These are phyloP conservation scores for Vickermania spadyakhi DNA, from an alignment of 208 protist genomes.

Conservation along the genomic window DNA sequence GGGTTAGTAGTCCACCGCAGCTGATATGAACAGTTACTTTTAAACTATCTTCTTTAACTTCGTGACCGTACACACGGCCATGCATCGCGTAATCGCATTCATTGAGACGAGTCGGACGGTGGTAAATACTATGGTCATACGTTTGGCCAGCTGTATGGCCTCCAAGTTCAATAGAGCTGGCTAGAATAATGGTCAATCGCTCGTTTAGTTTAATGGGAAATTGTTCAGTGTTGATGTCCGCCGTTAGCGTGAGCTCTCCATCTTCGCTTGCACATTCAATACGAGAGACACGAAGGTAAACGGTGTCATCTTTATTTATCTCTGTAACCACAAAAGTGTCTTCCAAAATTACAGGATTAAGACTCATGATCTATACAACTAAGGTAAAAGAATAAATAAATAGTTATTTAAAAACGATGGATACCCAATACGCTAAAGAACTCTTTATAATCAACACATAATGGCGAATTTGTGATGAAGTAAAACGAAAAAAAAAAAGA, in stretches of 20 bases:
- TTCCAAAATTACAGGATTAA: constrained; percentile 78
- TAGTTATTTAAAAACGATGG: too few species aligned
- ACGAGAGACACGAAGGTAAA: constrained; percentile 81
- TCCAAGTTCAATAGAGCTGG: constrained; percentile 87
- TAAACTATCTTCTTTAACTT: constrained; percentile 80
- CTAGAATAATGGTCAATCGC: constrained; percentile 91
- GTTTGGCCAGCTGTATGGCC: constrained; percentile 62
- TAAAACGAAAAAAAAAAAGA: constrained; percentile 10
- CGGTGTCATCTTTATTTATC: constrained; percentile 63
- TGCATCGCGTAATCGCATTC: constrained; percentile 98
- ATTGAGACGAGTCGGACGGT: constrained; percentile 86
- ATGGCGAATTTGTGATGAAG: constrained; percentile 4
- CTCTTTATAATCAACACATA: too few species aligned
- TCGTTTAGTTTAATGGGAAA: constrained; percentile 91
- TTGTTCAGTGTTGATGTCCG: constrained; percentile 95
- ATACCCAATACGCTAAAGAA: too few species aligned
- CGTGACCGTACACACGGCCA: constrained; percentile 92
- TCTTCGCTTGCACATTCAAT: constrained; percentile 77
- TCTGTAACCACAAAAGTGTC: constrained; percentile 84
- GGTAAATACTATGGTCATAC: constrained; percentile 88
- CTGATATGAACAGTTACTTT: constrained; percentile 92
- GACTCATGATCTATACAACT: constrained; percentile 31
- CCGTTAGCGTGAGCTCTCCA: constrained; percentile 56
- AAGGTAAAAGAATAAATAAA: too few species aligned
- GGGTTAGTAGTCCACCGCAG: constrained; percentile 96